Evolutionary conservation across 2,329 filamentous ascomycete genomes (phyloP), one percentile per base, ranked within the genome.

Genomic region (Xylaria sp.): DNA sequence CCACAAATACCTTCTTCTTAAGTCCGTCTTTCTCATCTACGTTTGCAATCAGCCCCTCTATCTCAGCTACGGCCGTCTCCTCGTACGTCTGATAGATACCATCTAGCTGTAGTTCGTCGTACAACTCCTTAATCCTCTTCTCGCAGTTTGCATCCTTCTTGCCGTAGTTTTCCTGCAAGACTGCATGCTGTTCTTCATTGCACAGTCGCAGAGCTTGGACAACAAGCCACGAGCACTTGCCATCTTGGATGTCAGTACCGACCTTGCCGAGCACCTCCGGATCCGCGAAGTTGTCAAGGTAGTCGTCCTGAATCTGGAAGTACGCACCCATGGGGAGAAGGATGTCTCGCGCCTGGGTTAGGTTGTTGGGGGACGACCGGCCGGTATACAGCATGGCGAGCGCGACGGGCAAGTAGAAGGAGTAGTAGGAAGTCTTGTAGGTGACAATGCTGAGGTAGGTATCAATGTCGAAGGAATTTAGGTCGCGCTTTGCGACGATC

Each of bases 241-340:
- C 39, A 17, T 45, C 39, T 45, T 45, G 39, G 39, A 45, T 45
- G 39, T 45, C 39, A 17, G 39, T 45, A 17, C 39, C 39, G 39
- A 45, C 12, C 12, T 45, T 45, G 39, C 39, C 39, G 39, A 45
- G 39, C 9, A 45, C 39, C 39, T 45, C 39, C 39, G 39, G 39
- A 17, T 45, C 39, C 39, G 39, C 39, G 39, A 45, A 45, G 39
- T 45, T 45, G 39, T 45, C 39, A 45, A 45, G 39, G 39, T 45
- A 45, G 39, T 45, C 39, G 39, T 45, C 39, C 39, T 45, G 39
- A 45, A 45, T 45, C 39, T 45, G 39, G 12, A 45, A 45, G 11
- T 45, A 45, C 4, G 39, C 11, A 45, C 39, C 39, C 39, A 45
- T 45, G 11, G 39, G 6, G 12, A 45, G 39, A 45, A 45, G 39